Conservation (phyloP, 495 filamentous ascomycete genomes). For the Lichenothelia convexa region DNA sequence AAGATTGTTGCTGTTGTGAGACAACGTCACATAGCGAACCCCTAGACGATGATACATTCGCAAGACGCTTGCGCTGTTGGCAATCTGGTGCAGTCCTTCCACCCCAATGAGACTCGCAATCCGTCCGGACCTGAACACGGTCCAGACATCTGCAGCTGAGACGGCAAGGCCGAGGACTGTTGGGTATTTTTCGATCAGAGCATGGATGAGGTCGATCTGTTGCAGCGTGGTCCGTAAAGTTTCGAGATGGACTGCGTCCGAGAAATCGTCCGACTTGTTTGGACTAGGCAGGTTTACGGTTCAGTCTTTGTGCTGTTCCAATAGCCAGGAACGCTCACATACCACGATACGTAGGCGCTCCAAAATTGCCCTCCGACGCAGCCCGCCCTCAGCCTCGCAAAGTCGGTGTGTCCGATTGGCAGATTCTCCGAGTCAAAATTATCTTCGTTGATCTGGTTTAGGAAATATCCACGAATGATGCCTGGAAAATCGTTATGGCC, state of each 20-base stretch:
- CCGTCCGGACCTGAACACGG: conserved; percentile 2
- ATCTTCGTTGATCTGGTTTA: too few species aligned
- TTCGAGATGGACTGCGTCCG: conserved; percentile 5
- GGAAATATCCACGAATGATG: too few species aligned
- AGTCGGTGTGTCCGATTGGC: too few species aligned
- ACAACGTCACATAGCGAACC: conserved; percentile 21
- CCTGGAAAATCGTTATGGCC: too few species aligned
- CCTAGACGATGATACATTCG: conserved; percentile 21
- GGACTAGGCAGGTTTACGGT: too few species aligned
- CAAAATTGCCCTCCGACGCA: too few species aligned
- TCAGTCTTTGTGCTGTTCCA: too few species aligned
- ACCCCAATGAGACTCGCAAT: conserved; percentile 15
- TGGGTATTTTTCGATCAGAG: conserved; percentile 13
- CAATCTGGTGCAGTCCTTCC: conserved; percentile 18
- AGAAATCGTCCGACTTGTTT: conserved; percentile 4
- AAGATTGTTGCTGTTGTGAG: conserved; percentile 22
- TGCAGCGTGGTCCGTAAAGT: conserved; percentile 17
- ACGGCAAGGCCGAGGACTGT: conserved; percentile 7
- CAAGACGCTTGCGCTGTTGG: conserved; percentile 16
- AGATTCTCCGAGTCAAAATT: too few species aligned
- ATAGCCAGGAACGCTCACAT: too few species aligned
- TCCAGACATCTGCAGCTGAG: conserved; percentile 7
- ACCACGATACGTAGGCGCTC: too few species aligned
- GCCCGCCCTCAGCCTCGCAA: too few species aligned
- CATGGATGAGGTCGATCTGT: conserved; percentile 22